Conservation (phyloP, 495 filamentous ascomycete species). For the Pyrenopolyporus hunteri region DNA sequence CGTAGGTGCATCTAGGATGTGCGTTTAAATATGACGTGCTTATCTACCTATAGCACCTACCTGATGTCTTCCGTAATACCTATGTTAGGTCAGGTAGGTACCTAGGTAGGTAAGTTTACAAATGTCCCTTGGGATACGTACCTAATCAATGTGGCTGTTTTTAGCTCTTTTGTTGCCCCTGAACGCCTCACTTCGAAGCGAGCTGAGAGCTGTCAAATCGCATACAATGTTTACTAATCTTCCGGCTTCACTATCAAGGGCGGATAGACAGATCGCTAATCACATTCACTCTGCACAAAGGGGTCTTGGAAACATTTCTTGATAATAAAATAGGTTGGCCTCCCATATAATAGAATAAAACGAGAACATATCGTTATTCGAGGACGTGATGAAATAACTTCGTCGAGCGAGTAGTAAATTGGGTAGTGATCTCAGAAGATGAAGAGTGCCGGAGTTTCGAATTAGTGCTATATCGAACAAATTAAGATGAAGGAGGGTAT, state of each 20-base stretch:
- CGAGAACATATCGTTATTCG: background rate
- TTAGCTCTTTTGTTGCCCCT: background rate
- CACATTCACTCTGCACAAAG: slow-evolving; percentile 9
- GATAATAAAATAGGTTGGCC: background rate
- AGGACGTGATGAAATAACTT: background rate
- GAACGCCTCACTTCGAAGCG: background rate
- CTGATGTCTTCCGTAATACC: too few relatives aligned
- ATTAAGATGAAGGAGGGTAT: background rate
- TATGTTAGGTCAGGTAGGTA: too few relatives aligned
- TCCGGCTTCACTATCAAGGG: background rate
- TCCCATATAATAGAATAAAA: slow-evolving; percentile 1
- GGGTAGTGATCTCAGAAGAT: background rate
- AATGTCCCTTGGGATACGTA: too few relatives aligned
- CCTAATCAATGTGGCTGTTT: slow-evolving; percentile 18
- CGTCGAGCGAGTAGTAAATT: background rate
- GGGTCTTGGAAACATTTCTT: background rate
- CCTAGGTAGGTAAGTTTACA: too few relatives aligned
- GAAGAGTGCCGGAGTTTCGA: slow-evolving; percentile 4
- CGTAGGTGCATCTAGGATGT: too few relatives aligned
- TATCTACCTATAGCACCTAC: too few relatives aligned
- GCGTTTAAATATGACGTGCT: too few relatives aligned
- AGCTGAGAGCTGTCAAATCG: background rate
- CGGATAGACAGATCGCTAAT: slow-evolving; percentile 7
- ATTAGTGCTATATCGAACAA: slow-evolving; percentile 3
- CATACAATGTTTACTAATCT: background rate